Conservation (phyloP, 306 rosid genomes). For the Pyrus communis region DNA sequence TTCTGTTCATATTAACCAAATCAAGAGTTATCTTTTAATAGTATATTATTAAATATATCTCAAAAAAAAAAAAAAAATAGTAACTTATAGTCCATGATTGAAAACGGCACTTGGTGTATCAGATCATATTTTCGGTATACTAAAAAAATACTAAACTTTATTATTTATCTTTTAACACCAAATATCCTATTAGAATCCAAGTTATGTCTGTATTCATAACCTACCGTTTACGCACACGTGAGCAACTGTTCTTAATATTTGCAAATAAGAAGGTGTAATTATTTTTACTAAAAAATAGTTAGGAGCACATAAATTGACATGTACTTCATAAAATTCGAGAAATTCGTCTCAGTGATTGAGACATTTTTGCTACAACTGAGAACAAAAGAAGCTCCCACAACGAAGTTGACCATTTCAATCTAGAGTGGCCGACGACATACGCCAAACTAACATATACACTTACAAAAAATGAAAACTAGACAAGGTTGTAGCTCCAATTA, state of each 20-base stretch:
- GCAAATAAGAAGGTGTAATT: background rate
- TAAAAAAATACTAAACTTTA: no score
- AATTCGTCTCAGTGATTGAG: constrained; percentile 25
- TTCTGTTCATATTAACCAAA: no score
- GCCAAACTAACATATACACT: constrained; percentile 25
- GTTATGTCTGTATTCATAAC: background rate
- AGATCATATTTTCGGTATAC: no score
- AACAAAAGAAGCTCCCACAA: no score
- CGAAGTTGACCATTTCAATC: no score
- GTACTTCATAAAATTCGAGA: constrained; percentile 34
- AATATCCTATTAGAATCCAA: no score
- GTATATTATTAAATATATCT: no score
- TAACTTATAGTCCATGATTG: background rate
- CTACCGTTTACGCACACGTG: background rate
- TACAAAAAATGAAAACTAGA: constrained; percentile 20
- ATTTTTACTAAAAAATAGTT: background rate
- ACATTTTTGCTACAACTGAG: background rate
- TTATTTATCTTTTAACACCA: no score
- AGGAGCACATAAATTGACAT: background rate
- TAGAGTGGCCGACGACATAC: constrained; percentile 4
- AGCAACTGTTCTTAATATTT: background rate
- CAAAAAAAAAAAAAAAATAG: constrained; percentile 1
- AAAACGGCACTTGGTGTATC: background rate
- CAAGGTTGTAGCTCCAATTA: constrained; percentile 23
- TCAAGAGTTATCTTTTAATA: no score